Conservation (phyloP, 2,329 filamentous ascomycete genomes). For the Colletotrichum godetiae region DNA sequence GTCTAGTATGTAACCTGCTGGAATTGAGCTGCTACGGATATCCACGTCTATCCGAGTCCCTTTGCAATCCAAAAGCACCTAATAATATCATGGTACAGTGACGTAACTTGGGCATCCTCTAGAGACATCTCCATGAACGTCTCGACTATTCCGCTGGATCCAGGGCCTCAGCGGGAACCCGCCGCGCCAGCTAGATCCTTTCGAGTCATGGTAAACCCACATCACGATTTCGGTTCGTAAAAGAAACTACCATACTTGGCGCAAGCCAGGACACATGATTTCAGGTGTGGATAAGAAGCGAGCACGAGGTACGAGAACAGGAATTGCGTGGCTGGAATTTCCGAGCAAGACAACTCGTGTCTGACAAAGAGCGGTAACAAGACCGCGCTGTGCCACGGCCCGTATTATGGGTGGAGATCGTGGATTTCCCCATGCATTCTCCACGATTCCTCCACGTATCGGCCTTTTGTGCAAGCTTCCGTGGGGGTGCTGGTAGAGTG, state of each 20-base stretch:
- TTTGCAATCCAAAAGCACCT: no score
- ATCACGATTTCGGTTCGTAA: no score
- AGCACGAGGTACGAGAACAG: not conserved
- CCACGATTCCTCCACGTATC: not conserved
- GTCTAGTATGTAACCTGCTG: no score
- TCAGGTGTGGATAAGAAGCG: not conserved
- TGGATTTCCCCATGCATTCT: not conserved
- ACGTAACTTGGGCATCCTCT: no score
- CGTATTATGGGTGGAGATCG: not conserved
- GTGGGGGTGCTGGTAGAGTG: constrained; percentile 24
- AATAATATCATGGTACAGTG: no score
- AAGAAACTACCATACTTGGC: not conserved
- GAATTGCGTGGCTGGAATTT: not conserved
- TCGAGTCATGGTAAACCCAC: no score
- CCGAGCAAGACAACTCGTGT: not conserved
- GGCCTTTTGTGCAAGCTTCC: not conserved
- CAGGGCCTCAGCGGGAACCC: no score
- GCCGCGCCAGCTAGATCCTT: no score
- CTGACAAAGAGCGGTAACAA: constrained; percentile 7
- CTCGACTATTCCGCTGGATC: no score
- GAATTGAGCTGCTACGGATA: no score
- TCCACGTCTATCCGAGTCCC: no score
- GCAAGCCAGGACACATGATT: not conserved
- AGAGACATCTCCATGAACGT: no score
- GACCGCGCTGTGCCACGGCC: not conserved